Base-by-base conservation (phyloP, 2,329 filamentous ascomycete genomes). In the Bipolaris bicolor region DNA sequence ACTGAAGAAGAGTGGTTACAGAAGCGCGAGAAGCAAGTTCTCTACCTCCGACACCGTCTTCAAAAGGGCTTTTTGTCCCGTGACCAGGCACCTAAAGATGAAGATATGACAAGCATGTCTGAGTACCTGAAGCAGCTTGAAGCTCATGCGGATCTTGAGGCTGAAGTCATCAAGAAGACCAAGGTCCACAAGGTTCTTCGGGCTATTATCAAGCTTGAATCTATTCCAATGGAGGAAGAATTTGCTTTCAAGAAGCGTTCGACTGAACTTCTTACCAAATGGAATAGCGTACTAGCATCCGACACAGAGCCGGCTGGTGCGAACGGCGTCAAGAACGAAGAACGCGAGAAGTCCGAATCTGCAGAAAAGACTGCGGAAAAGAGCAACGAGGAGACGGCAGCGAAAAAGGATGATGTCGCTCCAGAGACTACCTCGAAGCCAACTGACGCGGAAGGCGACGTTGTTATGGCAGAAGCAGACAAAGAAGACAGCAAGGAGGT, bases 181-280 rank as follows among this genome's bases (percentile, higher is more conserved):
- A 99, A 98, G 84, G 97, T 99, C 78, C 94, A 98, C 86, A 99
- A 99, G 81, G 94, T 99, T 10, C 84, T 99, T 55, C 97, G 96
- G 81, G 92, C 90, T 4, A 95, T 99, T 65, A 82, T 97, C 69
- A 97, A 97, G 81, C 83, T 99, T 7, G 85, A 88, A 41, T 84
- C 84, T 3, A 96, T 99, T 66, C 74, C 74, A 1, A 89, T 88
- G 60, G 95, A 99, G 64, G 90, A 93, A 34, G 90, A 96, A 65
- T 96, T 89, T 77, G 81, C 90, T 53, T 97, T 99, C 85, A 96
- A 95, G 81, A 82, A 88, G 63, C 89, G 95, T 49, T 93, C 92
- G 34, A 84, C 90, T 63, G 82, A 84, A 5, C 83, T 99, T 46
- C 82, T 98, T n/a, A 87, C 89, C 64, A 90, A 89, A 77, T 99